phyloP scores from a whole-genome alignment of 2,329 filamentous ascomycete genomes.

The Colletotrichum tofieldiae region DNA sequence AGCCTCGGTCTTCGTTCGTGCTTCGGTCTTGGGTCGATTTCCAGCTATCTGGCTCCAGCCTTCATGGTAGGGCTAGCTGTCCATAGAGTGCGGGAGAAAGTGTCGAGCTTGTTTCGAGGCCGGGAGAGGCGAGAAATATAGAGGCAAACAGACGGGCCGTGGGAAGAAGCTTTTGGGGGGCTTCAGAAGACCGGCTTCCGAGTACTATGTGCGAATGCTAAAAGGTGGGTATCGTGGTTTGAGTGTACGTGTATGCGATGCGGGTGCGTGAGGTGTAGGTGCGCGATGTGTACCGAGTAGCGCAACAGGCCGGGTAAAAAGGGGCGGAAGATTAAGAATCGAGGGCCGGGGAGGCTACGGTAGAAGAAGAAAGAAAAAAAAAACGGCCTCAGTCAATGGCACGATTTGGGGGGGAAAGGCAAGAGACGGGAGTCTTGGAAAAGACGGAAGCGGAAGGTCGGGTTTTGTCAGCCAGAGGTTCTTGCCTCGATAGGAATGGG shows the following conservation, averaged over 20 bases:
- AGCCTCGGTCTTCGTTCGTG: constrained; percentile 33
- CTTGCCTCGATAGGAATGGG: constrained; percentile 24
- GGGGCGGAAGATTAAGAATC: constrained; percentile 21
- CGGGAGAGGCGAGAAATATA: not conserved
- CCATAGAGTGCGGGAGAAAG: constrained; percentile 17
- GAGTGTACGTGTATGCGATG: constrained; percentile 4
- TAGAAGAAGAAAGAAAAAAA: not conserved
- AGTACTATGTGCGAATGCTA: constrained; percentile 30
- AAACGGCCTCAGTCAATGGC: constrained; percentile 34
- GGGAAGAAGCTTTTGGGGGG: not conserved
- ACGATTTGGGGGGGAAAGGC: constrained; percentile 20
- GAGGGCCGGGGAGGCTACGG: constrained; percentile 14
- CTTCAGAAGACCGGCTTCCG: constrained; percentile 45
- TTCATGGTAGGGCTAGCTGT: constrained; percentile 41
- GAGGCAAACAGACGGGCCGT: too few species aligned
- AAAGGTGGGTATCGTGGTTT: constrained; percentile 31
- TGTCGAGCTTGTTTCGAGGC: not conserved
- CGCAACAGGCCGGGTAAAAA: not conserved
- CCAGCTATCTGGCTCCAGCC: constrained; percentile 26
- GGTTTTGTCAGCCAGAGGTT: constrained; percentile 41
- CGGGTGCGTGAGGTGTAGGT: constrained; percentile 10
- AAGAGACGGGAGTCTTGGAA: constrained; percentile 16
- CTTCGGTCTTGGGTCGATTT: constrained; percentile 28
- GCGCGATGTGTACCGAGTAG: constrained; percentile 4
- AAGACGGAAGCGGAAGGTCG: constrained; percentile 38